These are phyloP conservation scores for Pichia sp. DNA, from an alignment of 1,139 yeast genomes.

Conservation along the genomic window DNA sequence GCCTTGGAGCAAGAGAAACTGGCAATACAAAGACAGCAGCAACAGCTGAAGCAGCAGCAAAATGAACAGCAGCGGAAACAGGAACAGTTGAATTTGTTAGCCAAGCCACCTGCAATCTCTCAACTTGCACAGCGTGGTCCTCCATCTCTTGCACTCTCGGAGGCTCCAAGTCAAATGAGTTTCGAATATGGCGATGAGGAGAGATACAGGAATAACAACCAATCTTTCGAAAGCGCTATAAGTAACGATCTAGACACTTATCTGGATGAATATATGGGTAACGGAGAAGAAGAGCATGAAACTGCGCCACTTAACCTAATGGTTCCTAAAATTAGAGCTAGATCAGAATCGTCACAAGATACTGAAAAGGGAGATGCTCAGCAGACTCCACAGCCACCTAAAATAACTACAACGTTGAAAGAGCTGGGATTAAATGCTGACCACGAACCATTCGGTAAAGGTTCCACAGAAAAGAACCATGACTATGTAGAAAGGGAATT, in stretches of 20 bases:
- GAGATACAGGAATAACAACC: not conserved
- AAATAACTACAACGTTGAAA: slow-evolving; percentile 4
- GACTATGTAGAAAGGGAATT: no score
- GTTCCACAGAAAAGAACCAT: no score
- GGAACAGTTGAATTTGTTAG: not conserved
- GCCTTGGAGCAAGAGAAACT: slow-evolving; percentile 1
- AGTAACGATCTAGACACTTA: slow-evolving; percentile 2
- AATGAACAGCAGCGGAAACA: not conserved
- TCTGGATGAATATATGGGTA: not conserved
- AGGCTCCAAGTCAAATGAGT: slow-evolving; percentile 12
- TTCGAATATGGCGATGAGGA: slow-evolving; percentile 7
- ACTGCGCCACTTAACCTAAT: slow-evolving; percentile 11
- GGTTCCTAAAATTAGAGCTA: slow-evolving; percentile 6
- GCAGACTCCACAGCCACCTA: not conserved
- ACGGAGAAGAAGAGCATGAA: slow-evolving; percentile 8
- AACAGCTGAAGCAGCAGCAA: slow-evolving; percentile 1
- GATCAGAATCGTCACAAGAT: no score
- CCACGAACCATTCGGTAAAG: no score
- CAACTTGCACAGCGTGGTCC: slow-evolving; percentile 7
- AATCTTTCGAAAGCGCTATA: slow-evolving; percentile 2
- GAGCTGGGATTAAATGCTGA: not conserved
- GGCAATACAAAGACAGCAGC: not conserved
- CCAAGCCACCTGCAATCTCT: not conserved
- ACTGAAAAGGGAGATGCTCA: not conserved
- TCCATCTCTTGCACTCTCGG: slow-evolving; percentile 9